A percentile compares a stretch with the other conserved stretches of the same genome.
phyloP scores from a whole-genome alignment of 108 stramenopile genomes.

The Nitzschia sp. region DNA sequence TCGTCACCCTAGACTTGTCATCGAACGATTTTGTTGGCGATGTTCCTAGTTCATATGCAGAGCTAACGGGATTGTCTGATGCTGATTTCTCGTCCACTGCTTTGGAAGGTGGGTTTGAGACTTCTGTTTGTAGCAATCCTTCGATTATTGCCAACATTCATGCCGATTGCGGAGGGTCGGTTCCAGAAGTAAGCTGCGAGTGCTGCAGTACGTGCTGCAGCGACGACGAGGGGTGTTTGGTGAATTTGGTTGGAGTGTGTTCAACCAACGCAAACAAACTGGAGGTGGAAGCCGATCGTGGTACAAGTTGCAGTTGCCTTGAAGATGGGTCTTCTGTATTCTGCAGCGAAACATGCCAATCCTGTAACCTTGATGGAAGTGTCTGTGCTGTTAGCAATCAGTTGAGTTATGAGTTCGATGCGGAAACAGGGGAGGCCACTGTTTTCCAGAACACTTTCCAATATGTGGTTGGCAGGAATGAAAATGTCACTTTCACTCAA shows the following conservation, averaged over 20 bases:
- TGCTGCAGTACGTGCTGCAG: constrained; percentile 19
- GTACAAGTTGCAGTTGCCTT: constrained; percentile 1
- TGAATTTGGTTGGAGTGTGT: not conserved
- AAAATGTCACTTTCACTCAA: constrained; percentile 5
- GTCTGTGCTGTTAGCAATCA: constrained; percentile 6
- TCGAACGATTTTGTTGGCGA: not conserved
- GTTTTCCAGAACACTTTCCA: not conserved
- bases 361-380: constrained; percentile 1
- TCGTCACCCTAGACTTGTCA: constrained; percentile 2
- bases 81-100: not conserved
- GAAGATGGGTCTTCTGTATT: not conserved
- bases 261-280: not conserved
- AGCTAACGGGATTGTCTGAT: not conserved
- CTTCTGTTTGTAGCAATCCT: not conserved
- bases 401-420: constrained; percentile 6
- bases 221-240: not conserved
- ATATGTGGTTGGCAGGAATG: constrained; percentile 1
- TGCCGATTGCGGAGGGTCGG: constrained; percentile 7
- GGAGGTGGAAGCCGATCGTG: constrained; percentile 4
- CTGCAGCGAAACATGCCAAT: constrained; percentile 13
- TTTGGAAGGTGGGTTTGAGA: constrained; percentile 2
- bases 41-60: not conserved
- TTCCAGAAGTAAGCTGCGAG: not conserved
- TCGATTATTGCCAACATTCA: not conserved
- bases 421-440: not conserved